These are phyloP conservation scores for Buddleja alternifolia DNA, from an alignment of 257 asterid genomes.

Conservation along the genomic window DNA sequence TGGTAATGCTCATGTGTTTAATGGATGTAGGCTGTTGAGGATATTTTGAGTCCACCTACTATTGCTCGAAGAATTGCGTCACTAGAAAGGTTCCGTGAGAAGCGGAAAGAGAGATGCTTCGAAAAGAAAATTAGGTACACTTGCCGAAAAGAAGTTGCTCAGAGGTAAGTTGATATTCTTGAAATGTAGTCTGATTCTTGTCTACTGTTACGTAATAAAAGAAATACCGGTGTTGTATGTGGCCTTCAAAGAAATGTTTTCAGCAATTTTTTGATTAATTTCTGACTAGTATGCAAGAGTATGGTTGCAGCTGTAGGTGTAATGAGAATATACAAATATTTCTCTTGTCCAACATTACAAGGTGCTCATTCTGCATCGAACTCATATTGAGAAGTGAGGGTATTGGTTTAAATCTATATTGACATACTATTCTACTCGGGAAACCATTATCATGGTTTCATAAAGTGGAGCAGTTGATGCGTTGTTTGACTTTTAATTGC, in stretches of 20 bases:
- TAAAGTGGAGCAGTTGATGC: slow-evolving; percentile 6
- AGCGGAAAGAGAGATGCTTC: slow-evolving; percentile 57
- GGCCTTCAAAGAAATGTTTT: not conserved
- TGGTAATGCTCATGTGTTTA: slow-evolving; percentile 22
- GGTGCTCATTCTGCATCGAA: not conserved
- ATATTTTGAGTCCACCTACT: slow-evolving; percentile 32
- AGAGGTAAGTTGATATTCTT: slow-evolving; percentile 36
- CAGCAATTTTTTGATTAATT: not conserved
- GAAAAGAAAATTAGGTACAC: slow-evolving; percentile 53
- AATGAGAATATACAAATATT: not conserved
- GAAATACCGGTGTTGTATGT: not conserved
- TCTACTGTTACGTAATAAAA: not conserved
- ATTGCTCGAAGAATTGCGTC: slow-evolving; percentile 46
- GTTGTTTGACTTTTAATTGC: not conserved
- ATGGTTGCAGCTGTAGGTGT: not conserved
- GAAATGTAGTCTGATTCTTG: not conserved
- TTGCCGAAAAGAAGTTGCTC: slow-evolving; percentile 58
- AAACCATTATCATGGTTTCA: slow-evolving; percentile 4
- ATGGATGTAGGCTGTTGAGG: slow-evolving; percentile 39
- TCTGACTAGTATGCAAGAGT: not conserved
- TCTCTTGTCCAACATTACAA: not conserved
- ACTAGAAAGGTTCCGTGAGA: slow-evolving; percentile 56
- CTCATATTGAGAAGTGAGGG: not conserved
- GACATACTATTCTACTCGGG: not conserved
- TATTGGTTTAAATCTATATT: not conserved